phyloP scores from a whole-genome alignment of 2,329 filamentous ascomycete genomes.

The Aspergillus caelatus region DNA sequence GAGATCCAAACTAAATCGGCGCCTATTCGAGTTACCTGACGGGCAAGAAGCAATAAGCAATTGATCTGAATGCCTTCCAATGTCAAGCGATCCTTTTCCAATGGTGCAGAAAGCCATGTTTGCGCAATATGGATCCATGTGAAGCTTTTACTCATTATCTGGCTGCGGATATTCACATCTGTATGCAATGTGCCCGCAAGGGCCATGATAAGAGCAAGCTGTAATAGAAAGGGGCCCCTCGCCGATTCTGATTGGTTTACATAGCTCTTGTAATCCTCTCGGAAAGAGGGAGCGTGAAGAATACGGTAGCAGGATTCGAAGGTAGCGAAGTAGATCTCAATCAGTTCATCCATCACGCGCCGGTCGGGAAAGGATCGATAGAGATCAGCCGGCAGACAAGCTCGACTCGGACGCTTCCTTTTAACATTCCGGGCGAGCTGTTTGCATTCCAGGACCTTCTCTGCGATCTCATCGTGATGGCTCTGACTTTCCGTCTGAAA shows the following conservation, averaged over 20 bases:
- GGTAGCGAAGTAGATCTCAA: conserved; percentile 25
- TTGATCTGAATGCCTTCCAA: conserved; percentile 20
- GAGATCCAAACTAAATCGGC: conserved; percentile 40
- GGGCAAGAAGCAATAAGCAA: conserved; percentile 23
- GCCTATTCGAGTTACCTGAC: conserved; percentile 23
- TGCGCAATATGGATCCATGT: conserved; percentile 21
- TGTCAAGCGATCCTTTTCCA: conserved; percentile 25
- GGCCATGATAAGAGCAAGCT: conserved; percentile 29
- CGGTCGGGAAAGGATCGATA: conserved; percentile 17
- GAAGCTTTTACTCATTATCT: conserved; percentile 11
- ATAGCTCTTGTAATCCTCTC: conserved; percentile 26
- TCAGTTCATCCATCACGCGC: conserved; percentile 18
- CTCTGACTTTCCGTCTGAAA: not conserved
- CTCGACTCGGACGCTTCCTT: conserved; percentile 20
- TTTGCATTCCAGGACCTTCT: conserved; percentile 27
- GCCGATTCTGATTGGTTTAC: conserved; percentile 14
- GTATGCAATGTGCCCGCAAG: conserved; percentile 14
- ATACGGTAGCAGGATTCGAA: conserved; percentile 35
- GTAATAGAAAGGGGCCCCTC: conserved; percentile 14
- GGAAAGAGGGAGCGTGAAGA: conserved; percentile 29
- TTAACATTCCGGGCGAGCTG: conserved; percentile 26
- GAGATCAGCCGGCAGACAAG: conserved; percentile 14
- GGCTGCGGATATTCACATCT: conserved; percentile 9
- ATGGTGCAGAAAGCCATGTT: conserved; percentile 24
- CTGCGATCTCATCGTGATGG: not conserved